A percentile compares a stretch with the other conserved stretches of the same genome.
These are phyloP conservation scores for Lodderomyces margitis DNA, from an alignment of 1,139 yeast species.

Conservation along the genomic window DNA sequence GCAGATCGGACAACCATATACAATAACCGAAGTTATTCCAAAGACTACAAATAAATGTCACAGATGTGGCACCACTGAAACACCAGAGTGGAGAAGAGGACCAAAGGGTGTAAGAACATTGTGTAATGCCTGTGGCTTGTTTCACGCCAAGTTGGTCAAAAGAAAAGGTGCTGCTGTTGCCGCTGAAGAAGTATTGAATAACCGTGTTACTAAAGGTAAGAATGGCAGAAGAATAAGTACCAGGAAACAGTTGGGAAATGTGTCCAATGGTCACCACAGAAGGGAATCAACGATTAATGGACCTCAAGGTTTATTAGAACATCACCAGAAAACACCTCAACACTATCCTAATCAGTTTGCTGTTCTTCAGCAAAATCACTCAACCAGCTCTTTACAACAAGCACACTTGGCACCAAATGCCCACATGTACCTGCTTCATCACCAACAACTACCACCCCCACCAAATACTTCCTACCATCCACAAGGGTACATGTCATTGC, in stretches of 20 bases:
- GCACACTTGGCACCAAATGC: not conserved
- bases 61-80: conserved; percentile 71
- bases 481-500: not conserved
- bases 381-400: not conserved
- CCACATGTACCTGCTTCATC: not conserved
- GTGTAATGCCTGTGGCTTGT: conserved; percentile 89
- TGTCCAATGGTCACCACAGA: not conserved
- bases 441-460: not conserved
- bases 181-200: conserved; percentile 46
- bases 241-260: conserved; percentile 25
- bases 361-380: not conserved
- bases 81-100: conserved; percentile 93
- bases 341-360: not conserved
- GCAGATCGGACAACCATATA: not conserved
- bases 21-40: conserved; percentile 33
- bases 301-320: not conserved
- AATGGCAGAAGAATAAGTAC: conserved; percentile 45
- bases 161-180: conserved; percentile 67
- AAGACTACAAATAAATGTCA: conserved; percentile 39
- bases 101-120: conserved; percentile 82
- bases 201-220: conserved; percentile 47
- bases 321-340: not conserved
- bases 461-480: not conserved
- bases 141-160: conserved; percentile 71
- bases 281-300: too few species aligned